Evolutionary conservation across 2,329 filamentous ascomycete genomes (phyloP).

Genomic region (Diaporthe eres): DNA sequence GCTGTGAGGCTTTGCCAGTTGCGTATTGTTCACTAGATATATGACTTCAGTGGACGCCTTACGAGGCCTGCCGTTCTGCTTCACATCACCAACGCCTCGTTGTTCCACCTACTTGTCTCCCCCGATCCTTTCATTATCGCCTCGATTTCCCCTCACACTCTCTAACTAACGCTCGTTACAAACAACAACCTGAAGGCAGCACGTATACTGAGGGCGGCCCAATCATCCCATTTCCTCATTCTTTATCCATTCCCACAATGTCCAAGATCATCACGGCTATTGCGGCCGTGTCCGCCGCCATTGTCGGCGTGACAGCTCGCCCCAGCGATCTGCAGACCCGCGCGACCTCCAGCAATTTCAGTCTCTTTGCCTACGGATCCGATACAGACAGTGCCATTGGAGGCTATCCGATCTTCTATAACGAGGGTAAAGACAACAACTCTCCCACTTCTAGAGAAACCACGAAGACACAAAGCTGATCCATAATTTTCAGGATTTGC

Average conservation of each 20-base stretch:
- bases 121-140: not conserved
- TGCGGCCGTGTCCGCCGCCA: not conserved
- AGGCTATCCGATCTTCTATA: conserved; percentile 36
- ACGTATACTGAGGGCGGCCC: not conserved
- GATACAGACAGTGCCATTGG: conserved; percentile 14
- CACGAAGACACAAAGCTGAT: not conserved
- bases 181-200: not conserved
- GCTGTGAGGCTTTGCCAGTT: conserved; percentile 10
- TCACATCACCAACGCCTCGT: not conserved
- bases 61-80: not conserved
- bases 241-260: conserved; percentile 13
- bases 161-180: conserved; percentile 25
- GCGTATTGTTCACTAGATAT: conserved; percentile 15
- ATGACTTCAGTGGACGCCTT: conserved; percentile 21
- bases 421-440: conserved; percentile 1
- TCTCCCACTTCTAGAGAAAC: not conserved
- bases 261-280: conserved; percentile 15
- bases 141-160: not conserved
- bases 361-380: conserved; percentile 38
- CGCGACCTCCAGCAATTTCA: conserved; percentile 29
- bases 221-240: not conserved
- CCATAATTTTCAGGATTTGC: not conserved
- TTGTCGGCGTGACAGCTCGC: conserved; percentile 4
- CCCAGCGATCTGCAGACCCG: conserved; percentile 1
- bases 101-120: not conserved